Percentiles rank a stretch among this genome's conserved stretches.
Conservation (phyloP, 23 red algal genomes). For the Cyanidioschyzon merolae region DNA sequence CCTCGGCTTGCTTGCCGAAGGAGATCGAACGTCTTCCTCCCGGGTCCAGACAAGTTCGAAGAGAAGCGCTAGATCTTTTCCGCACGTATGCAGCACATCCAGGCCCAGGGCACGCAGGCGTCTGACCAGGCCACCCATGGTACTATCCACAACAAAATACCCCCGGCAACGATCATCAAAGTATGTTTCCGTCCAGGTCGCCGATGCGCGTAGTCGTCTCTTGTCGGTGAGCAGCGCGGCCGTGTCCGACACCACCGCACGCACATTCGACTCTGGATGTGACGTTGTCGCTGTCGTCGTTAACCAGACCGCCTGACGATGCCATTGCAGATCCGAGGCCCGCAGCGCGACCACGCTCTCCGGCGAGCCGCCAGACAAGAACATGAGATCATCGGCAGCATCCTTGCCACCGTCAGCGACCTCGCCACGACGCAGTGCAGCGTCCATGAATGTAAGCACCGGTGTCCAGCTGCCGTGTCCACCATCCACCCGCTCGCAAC, state of each 20-base stretch:
- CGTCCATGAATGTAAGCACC: neutral
- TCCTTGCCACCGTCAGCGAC: neutral
- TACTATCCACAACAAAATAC: neutral
- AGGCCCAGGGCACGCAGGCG: neutral
- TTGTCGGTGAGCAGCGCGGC: neutral
- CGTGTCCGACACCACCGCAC: neutral
- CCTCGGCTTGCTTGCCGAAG: neutral
- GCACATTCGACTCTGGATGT: no score
- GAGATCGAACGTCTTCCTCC: neutral
- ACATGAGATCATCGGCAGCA: neutral
- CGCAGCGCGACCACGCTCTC: neutral
- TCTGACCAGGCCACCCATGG: conserved; percentile 7
- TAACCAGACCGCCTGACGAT: neutral
- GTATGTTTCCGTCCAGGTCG: neutral
- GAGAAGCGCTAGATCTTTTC: neutral
- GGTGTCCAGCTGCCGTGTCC: neutral
- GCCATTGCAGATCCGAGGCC: neutral
- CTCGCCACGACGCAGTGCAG: neutral
- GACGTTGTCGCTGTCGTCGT: no score
- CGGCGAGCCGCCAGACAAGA: neutral
- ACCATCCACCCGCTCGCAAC: neutral
- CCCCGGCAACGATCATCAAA: neutral
- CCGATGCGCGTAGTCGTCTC: neutral
- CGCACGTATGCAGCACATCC: neutral
- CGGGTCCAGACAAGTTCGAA: neutral